A percentile compares a stretch with the other conserved stretches of the same genome.
Conservation (phyloP, 2,329 filamentous ascomycete genomes). For the Aspergillus vadensis region DNA sequence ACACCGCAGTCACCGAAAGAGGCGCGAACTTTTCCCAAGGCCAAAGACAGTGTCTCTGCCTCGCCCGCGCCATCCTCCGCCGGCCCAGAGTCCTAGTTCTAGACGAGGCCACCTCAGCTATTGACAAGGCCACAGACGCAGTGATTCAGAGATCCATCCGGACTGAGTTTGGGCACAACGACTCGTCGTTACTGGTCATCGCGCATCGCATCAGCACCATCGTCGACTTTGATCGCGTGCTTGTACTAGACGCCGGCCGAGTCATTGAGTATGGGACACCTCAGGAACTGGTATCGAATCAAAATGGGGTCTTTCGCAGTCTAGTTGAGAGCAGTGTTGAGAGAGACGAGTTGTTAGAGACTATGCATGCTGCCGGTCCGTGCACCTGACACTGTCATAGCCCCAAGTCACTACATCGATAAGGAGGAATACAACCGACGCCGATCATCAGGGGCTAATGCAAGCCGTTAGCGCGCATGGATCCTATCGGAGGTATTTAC, state of each 20-base stretch:
- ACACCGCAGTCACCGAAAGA: slow-evolving; percentile 66
- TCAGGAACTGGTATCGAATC: slow-evolving; percentile 55
- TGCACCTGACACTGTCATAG: no score
- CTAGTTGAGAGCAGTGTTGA: slow-evolving; percentile 12
- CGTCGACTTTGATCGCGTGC: slow-evolving; percentile 71
- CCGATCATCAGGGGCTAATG: no score
- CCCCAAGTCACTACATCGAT: no score
- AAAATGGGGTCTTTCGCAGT: slow-evolving; percentile 7
- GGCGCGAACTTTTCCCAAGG: slow-evolving; percentile 59
- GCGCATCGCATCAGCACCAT: slow-evolving; percentile 74
- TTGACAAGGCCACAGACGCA: slow-evolving; percentile 73
- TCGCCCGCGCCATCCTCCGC: slow-evolving; percentile 56
- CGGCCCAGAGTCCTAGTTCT: slow-evolving; percentile 74
- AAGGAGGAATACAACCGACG: no score
- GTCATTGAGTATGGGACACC: slow-evolving; percentile 69
- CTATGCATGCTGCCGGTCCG: neutral
- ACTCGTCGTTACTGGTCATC: slow-evolving; percentile 69
- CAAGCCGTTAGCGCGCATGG: neutral
- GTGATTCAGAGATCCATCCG: slow-evolving; percentile 72
- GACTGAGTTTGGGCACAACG: slow-evolving; percentile 62
- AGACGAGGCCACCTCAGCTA: slow-evolving; percentile 75
- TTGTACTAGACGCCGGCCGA: slow-evolving; percentile 67
- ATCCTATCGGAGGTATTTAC: neutral
- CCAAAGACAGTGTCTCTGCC: slow-evolving; percentile 28
- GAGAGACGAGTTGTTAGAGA: neutral